These are phyloP conservation scores for Geotrichum fermentans DNA, from an alignment of 1,139 yeast genomes.

Conservation along the genomic window DNA sequence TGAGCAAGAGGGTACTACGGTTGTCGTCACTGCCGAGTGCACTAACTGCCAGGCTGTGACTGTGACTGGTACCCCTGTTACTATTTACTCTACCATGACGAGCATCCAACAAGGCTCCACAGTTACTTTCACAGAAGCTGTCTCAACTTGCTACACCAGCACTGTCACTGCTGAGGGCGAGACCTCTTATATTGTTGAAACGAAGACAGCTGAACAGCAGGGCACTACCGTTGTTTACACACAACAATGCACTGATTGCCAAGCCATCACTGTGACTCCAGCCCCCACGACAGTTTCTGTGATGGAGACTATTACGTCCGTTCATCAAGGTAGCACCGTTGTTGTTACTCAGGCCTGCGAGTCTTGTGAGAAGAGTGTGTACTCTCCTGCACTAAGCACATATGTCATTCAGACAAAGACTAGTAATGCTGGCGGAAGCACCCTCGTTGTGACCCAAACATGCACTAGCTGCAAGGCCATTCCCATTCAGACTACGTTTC, in stretches of 20 bases:
- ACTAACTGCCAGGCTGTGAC: conserved; percentile 15
- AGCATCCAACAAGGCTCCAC: conserved; percentile 6
- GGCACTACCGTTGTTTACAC: background rate
- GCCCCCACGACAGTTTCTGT: background rate
- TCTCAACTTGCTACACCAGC: conserved; percentile 13
- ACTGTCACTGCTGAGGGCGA: conserved; percentile 3
- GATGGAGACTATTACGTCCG: background rate
- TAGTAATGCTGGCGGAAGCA: conserved; percentile 1
- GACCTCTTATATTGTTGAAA: conserved; percentile 2
- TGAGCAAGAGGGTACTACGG: conserved; percentile 10
- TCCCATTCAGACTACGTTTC: background rate
- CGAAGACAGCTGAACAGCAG: background rate
- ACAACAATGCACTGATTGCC: conserved; percentile 6
- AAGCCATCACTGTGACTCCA: conserved; percentile 5
- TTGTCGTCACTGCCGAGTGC: conserved; percentile 11
- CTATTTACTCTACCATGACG: conserved; percentile 15
- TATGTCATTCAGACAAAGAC: conserved; percentile 9
- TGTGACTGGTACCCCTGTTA: conserved; percentile 10
- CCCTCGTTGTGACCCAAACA: conserved; percentile 4
- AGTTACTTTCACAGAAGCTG: conserved; percentile 8
- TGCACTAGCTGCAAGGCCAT: conserved; percentile 12
- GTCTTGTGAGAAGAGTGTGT: background rate
- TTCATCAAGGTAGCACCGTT: conserved; percentile 5
- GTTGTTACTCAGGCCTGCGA: conserved; percentile 1
- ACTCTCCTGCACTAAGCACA: conserved; percentile 3